Percentiles rank a stretch among this genome's conserved stretches.
phyloP scores from a whole-genome alignment of 257 asterid species.

The Paulownia fortunei region DNA sequence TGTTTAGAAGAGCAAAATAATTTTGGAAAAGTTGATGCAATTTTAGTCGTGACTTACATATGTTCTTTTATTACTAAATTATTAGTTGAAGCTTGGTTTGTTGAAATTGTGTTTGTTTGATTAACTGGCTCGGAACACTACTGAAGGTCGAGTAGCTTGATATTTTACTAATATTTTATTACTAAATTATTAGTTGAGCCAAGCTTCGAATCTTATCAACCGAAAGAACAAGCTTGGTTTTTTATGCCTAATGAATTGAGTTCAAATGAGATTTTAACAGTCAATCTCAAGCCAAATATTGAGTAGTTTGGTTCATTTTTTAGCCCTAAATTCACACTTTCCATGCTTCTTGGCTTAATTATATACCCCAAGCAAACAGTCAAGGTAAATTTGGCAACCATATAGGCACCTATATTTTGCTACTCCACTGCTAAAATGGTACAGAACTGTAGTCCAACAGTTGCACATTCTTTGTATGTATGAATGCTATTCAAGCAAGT shows the following conservation, averaged over 20 bases:
- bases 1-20: not conserved
- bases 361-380: not conserved
- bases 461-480: not conserved
- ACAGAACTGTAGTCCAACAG: not conserved
- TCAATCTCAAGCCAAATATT: too few species aligned
- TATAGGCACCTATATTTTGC: not conserved
- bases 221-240: too few species aligned
- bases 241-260: too few species aligned
- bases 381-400: constrained; percentile 13
- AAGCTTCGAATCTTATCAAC: not conserved
- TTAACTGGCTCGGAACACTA: too few species aligned
- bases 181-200: not conserved
- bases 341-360: not conserved
- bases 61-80: not conserved
- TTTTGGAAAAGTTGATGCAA: not conserved
- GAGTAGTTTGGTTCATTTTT: too few species aligned
- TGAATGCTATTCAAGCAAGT: not conserved
- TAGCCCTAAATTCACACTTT: too few species aligned
- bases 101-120: not conserved
- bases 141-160: not conserved
- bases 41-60: not conserved
- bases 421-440: constrained; percentile 10
- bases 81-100: not conserved
- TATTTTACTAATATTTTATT: too few species aligned
- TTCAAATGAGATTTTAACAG: too few species aligned